A percentile compares a stretch with the other conserved stretches of the same genome.
These are phyloP conservation scores for Scutellaria minor DNA, from an alignment of 257 asterid species.

Conservation along the genomic window DNA sequence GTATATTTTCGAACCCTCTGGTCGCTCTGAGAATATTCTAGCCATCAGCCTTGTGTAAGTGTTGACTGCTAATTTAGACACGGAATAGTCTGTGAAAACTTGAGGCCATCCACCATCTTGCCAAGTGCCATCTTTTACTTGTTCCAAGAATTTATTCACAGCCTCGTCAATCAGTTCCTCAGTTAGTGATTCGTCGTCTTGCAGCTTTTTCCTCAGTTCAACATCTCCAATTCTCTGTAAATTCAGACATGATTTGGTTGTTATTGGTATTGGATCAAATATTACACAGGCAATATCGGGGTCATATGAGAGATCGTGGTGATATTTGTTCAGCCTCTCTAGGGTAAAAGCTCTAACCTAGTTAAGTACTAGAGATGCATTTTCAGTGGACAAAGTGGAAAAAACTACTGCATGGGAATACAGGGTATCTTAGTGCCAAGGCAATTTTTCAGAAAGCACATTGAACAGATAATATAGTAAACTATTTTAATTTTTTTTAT, in stretches of 20 bases:
- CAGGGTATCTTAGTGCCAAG: not conserved
- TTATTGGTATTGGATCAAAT: not conserved
- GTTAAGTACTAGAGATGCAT: not conserved
- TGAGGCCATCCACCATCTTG: conserved; percentile 86
- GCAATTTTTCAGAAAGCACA: not conserved
- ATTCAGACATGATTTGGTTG: conserved; percentile 7
- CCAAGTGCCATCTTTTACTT: conserved; percentile 83
- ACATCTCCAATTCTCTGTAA: conserved; percentile 71
- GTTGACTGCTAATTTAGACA: conserved; percentile 81
- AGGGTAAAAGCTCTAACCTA: too few relatives aligned
- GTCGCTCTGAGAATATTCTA: conserved; percentile 45
- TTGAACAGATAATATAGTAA: not conserved
- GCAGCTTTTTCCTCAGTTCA: conserved; percentile 65
- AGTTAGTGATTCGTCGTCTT: conserved; percentile 57
- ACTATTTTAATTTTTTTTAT: not conserved
- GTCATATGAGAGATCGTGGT: conserved; percentile 1
- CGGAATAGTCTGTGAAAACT: conserved; percentile 81
- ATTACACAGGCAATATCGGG: conserved; percentile 4
- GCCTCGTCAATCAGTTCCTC: conserved; percentile 75
- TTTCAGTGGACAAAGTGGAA: not conserved
- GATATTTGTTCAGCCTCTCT: not conserved
- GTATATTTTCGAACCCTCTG: conserved; percentile 68
- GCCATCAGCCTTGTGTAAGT: conserved; percentile 72
- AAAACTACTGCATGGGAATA: not conserved
- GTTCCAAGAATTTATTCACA: conserved; percentile 56